A percentile compares a stretch with the other conserved stretches of the same genome.
Conservation (phyloP, 169 alveolate genomes). For the Plasmodium sp. region DNA sequence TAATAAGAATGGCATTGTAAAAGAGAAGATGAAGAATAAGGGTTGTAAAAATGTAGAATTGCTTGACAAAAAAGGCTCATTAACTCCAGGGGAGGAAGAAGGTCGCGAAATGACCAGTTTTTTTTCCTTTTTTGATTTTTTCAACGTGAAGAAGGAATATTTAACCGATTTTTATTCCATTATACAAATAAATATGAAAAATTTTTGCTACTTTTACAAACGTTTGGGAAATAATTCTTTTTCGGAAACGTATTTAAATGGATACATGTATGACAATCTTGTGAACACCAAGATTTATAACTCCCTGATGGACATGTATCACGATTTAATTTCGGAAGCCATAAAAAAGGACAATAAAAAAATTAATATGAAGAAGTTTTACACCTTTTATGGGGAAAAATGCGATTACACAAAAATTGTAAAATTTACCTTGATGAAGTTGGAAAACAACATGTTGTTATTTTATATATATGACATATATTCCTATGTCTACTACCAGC, state of each 20-base stretch:
- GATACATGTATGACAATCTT: conserved; percentile 46
- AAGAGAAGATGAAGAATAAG: conserved; percentile 14
- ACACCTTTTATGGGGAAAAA: conserved; percentile 32
- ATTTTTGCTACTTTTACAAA: conserved; percentile 54
- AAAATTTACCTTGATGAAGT: conserved; percentile 53
- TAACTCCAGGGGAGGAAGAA: neutral
- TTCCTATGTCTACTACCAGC: conserved; percentile 35
- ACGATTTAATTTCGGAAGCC: conserved; percentile 57
- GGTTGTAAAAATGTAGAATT: conserved; percentile 29
- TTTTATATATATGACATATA: conserved; percentile 66
- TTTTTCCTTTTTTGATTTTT: conserved; percentile 20
- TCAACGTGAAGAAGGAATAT: conserved; percentile 47
- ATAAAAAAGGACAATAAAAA: conserved; percentile 64
- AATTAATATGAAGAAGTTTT: conserved; percentile 48
- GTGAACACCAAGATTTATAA: conserved; percentile 38
- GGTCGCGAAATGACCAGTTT: conserved; percentile 3
- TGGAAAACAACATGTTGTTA: conserved; percentile 53
- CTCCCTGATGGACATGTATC: conserved; percentile 52
- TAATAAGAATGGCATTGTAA: conserved; percentile 9
- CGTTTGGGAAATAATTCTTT: conserved; percentile 31
- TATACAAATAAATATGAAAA: conserved; percentile 68
- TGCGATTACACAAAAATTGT: conserved; percentile 60
- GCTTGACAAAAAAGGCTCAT: conserved; percentile 22
- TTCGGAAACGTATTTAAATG: conserved; percentile 54
- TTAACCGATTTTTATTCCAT: conserved; percentile 52